Percentiles rank a stretch among this genome's conserved stretches.
These are phyloP conservation scores for Phaffomyces opuntiae DNA, from an alignment of 805 yeast genomes.

Conservation along the genomic window DNA sequence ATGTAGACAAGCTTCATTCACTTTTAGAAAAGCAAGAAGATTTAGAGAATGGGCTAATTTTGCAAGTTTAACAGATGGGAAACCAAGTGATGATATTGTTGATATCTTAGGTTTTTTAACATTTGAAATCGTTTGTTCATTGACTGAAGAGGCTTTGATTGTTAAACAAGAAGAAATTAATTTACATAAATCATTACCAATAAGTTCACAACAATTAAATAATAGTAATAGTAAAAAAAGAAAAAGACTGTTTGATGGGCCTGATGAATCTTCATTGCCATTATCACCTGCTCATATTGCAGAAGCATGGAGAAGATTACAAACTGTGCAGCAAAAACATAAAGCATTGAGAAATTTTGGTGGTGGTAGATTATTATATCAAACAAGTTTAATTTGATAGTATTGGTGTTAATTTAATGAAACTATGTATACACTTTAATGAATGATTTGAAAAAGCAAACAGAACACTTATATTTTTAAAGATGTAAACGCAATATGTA, in stretches of 20 bases:
- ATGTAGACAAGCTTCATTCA: conserved; percentile 95
- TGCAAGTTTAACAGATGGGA: conserved; percentile 71
- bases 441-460: too few species aligned
- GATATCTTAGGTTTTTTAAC: conserved; percentile 94
- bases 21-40: conserved; percentile 88
- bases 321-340: conserved; percentile 47
- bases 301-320: conserved; percentile 85
- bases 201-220: conserved; percentile 10
- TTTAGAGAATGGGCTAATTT: conserved; percentile 97
- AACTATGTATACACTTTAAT: too few species aligned
- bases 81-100: conserved; percentile 93
- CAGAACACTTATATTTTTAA: too few species aligned
- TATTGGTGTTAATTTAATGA: too few species aligned
- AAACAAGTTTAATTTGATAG: conserved; percentile 28
- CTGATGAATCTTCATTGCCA: conserved; percentile 77
- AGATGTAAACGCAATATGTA: too few species aligned
- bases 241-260: conserved; percentile 73
- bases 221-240: conserved; percentile 34
- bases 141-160: conserved; percentile 85
- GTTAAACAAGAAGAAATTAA: conserved; percentile 66
- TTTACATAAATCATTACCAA: conserved; percentile 26
- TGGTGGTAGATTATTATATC: conserved; percentile 35
- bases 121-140: conserved; percentile 90
- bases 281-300: conserved; percentile 72
- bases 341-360: conserved; percentile 64